Percentiles rank a stretch among this genome's conserved stretches.
phyloP scores from a whole-genome alignment of 352 stramenopile genomes.

The Phytopythium montanum region DNA sequence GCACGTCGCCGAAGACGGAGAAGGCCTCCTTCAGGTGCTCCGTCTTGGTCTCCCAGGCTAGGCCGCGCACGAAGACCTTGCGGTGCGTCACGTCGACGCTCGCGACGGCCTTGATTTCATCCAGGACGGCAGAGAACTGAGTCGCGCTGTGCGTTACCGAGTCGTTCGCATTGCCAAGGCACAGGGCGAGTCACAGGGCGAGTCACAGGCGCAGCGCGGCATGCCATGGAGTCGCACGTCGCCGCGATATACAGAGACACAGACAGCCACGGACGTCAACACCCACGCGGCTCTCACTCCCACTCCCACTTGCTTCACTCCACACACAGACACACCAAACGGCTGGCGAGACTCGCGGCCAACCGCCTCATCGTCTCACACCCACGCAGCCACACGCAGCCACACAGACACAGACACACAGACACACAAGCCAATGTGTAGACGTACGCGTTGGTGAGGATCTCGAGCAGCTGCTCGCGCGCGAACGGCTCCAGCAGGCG shows the following conservation, averaged over 20 bases:
- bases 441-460: slow-evolving; percentile 65
- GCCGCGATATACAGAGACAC: slow-evolving; percentile 1
- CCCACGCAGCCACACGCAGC: not conserved
- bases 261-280: slow-evolving; percentile 8
- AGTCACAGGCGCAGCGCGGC: not conserved
- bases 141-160: slow-evolving; percentile 31
- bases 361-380: slow-evolving; percentile 1
- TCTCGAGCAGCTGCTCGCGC: slow-evolving; percentile 58
- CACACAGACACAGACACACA: not conserved
- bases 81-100: slow-evolving; percentile 53
- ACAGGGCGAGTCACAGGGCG: not conserved
- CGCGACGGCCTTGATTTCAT: slow-evolving; percentile 53
- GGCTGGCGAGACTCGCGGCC: not conserved
- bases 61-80: slow-evolving; percentile 67
- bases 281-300: not conserved
- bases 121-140: slow-evolving; percentile 53
- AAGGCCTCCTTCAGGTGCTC: slow-evolving; percentile 49
- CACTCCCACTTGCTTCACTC: not conserved
- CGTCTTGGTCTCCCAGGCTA: slow-evolving; percentile 54
- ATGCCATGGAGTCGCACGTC: not conserved
- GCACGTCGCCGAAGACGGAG: slow-evolving; percentile 47
- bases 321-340: not conserved
- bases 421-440: not conserved
- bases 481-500: slow-evolving; percentile 55
- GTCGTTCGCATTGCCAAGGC: not conserved